Evolutionary conservation across 129 eudicot species (phyloP), one percentile per base, ranked within the genome.

Genomic region (Erigeron canadensis): DNA sequence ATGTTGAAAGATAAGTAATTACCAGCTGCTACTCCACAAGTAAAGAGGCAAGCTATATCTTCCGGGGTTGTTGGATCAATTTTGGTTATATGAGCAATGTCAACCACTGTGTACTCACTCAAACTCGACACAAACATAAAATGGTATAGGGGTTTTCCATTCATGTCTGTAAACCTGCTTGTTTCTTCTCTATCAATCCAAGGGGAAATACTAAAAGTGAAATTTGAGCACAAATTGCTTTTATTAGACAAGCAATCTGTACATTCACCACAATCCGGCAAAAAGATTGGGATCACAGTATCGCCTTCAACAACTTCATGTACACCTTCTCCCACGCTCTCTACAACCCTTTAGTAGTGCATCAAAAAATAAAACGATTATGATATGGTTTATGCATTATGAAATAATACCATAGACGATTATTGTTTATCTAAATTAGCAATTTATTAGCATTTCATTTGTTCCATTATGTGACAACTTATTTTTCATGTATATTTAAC

Each of bases 1-100:
- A 12, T 48, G 8, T 48, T 48, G 7, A 58, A 58, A 55, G 41
- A 56, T 17, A 11, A 58, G 13, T 6, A 38, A 55, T 44, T 89
- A 87, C 96, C 96, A 5, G 96, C 85, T 71, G 96, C 85, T 12
- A 86, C 86, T 28, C 97, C 97, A 75, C 97, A 91, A 71, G 90
- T 82, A 10, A 91, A 81, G 66, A 91, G 96, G 80, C 97, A 88
- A 5, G 94, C 97, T 74, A 81, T 71, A 45, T 88, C 73, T 10
- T 96, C 86, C 37, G 97, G 97, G 39, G 86, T 77, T 17, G 84
- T 39, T 18, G 93, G 82, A 63, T 88, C 89, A 37, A 88, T 64
- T 69, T 91, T 86, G n/a, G 77, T 78, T 8, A 86, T 58, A 72
- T 84, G 85, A 46, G 90, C 90, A 69, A 88, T 63, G 16, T 91